These are phyloP conservation scores for Thielaviopsis musarum DNA, from an alignment of 2,329 filamentous ascomycete genomes.

Conservation along the genomic window DNA sequence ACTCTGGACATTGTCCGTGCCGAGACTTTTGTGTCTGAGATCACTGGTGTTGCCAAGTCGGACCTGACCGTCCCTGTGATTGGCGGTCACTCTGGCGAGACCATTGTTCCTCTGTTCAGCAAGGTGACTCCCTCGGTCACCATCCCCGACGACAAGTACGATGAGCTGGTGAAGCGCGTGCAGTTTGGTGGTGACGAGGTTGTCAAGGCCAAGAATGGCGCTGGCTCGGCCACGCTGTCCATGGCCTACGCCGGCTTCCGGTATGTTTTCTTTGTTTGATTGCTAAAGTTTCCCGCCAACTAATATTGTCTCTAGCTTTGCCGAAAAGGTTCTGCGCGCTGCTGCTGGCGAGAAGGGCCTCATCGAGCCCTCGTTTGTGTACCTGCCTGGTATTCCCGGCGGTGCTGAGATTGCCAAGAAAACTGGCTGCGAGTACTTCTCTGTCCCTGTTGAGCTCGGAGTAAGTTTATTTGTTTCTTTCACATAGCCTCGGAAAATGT, in stretches of 20 bases:
- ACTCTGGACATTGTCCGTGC: slow-evolving; percentile 96
- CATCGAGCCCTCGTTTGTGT: slow-evolving; percentile 88
- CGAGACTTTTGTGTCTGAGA: slow-evolving; percentile 85
- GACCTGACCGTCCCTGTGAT: slow-evolving; percentile 77
- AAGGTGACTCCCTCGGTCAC: slow-evolving; percentile 62
- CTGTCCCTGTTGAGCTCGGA: slow-evolving; percentile 85
- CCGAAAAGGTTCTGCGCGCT: slow-evolving; percentile 85
- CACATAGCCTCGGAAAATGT: slow-evolving; percentile 11
- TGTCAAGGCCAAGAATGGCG: slow-evolving; percentile 84
- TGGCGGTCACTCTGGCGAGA: slow-evolving; percentile 94
- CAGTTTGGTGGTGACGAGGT: slow-evolving; percentile 98
- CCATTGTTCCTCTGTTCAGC: slow-evolving; percentile 95
- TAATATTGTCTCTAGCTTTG: slow-evolving; percentile 43
- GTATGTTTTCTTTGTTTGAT: slow-evolving; percentile 27
- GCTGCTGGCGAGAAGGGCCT: slow-evolving; percentile 79
- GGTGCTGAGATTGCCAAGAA: slow-evolving; percentile 74
- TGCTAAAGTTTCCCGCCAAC: not conserved
- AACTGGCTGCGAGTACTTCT: slow-evolving; percentile 85
- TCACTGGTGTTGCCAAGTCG: slow-evolving; percentile 67
- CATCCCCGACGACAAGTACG: slow-evolving; percentile 80
- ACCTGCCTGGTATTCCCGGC: slow-evolving; percentile 76
- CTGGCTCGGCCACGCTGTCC: slow-evolving; percentile 77
- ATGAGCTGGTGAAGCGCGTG: slow-evolving; percentile 79
- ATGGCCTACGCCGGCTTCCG: slow-evolving; percentile 95
- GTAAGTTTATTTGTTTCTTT: slow-evolving; percentile 40